Conservation (phyloP, 1,284 basidiomycete species). For the Trichosporon asahii region DNA sequence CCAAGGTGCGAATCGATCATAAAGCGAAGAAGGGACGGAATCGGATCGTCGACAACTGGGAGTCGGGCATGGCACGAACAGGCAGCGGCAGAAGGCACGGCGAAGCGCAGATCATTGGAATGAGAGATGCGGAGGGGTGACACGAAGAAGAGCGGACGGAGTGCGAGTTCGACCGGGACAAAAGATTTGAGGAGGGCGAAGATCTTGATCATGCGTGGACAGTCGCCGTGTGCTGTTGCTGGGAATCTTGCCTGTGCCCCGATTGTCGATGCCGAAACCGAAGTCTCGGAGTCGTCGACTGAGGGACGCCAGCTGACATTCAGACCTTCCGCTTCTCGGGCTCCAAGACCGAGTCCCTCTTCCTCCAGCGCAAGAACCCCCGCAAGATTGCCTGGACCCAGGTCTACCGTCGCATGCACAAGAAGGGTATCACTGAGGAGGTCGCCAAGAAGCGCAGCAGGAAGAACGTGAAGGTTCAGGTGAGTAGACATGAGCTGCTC, state of each 20-base stretch:
- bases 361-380: conserved; percentile 99
- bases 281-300: not conserved
- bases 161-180: not conserved
- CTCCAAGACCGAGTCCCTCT: conserved; percentile 92
- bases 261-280: not conserved
- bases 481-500: conserved; percentile 27
- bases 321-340: conserved; percentile 88
- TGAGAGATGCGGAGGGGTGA: too few relatives aligned
- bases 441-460: conserved; percentile 98
- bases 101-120: not conserved
- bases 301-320: conserved; percentile 1
- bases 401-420: conserved; percentile 96
- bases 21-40: not conserved
- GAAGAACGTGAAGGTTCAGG: conserved; percentile 87
- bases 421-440: conserved; percentile 99
- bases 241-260: not conserved
- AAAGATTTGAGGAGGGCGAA: not conserved
- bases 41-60: not conserved
- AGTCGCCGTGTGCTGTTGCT: not conserved
- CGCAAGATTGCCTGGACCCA: conserved; percentile 99
- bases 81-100: not conserved
- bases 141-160: not conserved
- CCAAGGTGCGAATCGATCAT: conserved; percentile 64
- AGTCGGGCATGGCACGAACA: not conserved
- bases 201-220: not conserved